phyloP scores from a whole-genome alignment of 805 yeast genomes.

The Candida arabinofermentans region DNA sequence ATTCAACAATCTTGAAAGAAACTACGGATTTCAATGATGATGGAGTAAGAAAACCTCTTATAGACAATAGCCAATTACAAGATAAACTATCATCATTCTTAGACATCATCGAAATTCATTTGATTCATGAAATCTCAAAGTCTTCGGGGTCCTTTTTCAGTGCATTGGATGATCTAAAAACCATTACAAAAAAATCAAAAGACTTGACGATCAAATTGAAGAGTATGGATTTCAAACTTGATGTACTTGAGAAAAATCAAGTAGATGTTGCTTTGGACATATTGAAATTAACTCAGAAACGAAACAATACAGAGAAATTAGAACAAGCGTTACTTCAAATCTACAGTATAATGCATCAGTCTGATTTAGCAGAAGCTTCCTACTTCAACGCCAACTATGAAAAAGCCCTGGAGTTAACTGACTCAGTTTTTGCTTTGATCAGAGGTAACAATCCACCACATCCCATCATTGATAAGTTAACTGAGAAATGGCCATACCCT shows the following conservation, averaged over 20 bases:
- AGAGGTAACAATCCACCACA: conserved; percentile 42
- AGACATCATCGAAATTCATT: conserved; percentile 77
- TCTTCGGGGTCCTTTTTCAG: conserved; percentile 83
- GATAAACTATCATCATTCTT: conserved; percentile 78
- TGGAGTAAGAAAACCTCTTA: conserved; percentile 35
- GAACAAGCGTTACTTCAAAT: conserved; percentile 61
- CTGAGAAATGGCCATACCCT: conserved; percentile 42
- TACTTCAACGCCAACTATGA: conserved; percentile 44
- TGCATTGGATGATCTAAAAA: conserved; percentile 74
- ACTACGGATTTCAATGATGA: conserved; percentile 29
- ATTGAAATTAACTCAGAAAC: conserved; percentile 45
- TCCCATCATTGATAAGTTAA: conserved; percentile 27
- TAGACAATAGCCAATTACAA: conserved; percentile 57
- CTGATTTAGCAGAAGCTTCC: conserved; percentile 46
- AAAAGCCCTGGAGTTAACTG: conserved; percentile 53
- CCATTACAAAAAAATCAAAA: conserved; percentile 52
- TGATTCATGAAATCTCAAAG: conserved; percentile 77
- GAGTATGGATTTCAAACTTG: conserved; percentile 42
- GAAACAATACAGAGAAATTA: conserved; percentile 56
- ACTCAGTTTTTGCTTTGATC: conserved; percentile 53
- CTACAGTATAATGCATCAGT: conserved; percentile 39
- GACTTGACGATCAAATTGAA: conserved; percentile 45
- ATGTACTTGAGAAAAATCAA: conserved; percentile 43
- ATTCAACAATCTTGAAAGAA: conserved; percentile 37
- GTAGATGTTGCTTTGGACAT: conserved; percentile 48